A percentile compares a stretch with the other conserved stretches of the same genome.
Evolutionary conservation across 1,139 yeast genomes (phyloP).

Genomic region (Geotrichum phurueaensis): DNA sequence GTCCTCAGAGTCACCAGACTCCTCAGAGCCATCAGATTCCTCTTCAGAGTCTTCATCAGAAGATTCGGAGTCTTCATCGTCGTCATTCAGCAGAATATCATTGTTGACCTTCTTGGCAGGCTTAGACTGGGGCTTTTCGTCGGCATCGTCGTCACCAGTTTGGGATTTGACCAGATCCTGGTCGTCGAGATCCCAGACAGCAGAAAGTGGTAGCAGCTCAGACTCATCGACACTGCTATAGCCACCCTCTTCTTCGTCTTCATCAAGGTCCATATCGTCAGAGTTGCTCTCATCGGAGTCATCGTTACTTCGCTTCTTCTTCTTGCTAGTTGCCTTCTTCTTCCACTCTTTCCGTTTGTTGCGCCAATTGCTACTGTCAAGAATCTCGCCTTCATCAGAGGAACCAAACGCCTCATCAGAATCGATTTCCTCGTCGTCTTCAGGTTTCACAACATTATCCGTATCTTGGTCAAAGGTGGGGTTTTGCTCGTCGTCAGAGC

Average conservation of each 20-base stretch:
- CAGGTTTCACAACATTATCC: conserved; percentile 35
- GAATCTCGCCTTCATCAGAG: conserved; percentile 30
- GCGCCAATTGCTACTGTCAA: conserved; percentile 23
- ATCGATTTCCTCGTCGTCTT: conserved; percentile 41
- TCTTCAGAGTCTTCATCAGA: conserved; percentile 33
- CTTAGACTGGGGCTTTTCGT: background rate
- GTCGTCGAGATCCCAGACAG: conserved; percentile 84
- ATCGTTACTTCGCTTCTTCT: conserved; percentile 8
- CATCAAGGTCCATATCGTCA: conserved; percentile 23
- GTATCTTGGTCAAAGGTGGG: conserved; percentile 33
- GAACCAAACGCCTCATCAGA: conserved; percentile 41
- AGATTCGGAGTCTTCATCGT: conserved; percentile 17
- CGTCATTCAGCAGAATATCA: conserved; percentile 26
- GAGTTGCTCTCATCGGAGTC: conserved; percentile 16
- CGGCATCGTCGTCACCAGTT: conserved; percentile 20
- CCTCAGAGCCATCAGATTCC: conserved; percentile 36
- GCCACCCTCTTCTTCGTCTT: conserved; percentile 38
- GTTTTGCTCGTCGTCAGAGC: conserved; percentile 34
- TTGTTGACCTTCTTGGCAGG: conserved; percentile 30
- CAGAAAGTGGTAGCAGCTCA: conserved; percentile 69
- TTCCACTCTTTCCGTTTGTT: conserved; percentile 20
- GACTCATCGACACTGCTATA: conserved; percentile 56
- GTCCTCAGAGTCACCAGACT: conserved; percentile 24
- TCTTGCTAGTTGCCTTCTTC: conserved; percentile 18
- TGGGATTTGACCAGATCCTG: conserved; percentile 29